Evolutionary conservation across 148 eudicot genomes (phyloP).

Genomic region (Persicaria maculosa): DNA sequence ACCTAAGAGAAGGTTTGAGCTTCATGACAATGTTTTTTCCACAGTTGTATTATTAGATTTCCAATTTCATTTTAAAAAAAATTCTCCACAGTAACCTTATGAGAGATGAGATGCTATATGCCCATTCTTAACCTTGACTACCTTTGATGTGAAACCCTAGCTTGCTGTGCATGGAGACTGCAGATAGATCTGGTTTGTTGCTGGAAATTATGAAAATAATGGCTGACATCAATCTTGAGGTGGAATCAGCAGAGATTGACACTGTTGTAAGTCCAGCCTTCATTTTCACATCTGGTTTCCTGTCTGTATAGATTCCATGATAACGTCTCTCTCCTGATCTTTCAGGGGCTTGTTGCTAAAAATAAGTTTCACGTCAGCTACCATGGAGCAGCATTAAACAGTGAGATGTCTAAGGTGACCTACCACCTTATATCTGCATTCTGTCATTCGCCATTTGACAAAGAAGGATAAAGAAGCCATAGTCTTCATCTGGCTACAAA

Average conservation of each 20-base stretch:
- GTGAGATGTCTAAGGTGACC: slow-evolving; percentile 77
- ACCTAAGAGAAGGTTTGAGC: slow-evolving; percentile 77
- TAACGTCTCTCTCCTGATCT: slow-evolving; percentile 7
- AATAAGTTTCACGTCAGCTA: slow-evolving; percentile 95
- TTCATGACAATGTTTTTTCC: not conserved
- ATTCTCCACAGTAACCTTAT: not conserved
- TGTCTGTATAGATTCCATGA: not conserved
- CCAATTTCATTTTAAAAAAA: not conserved
- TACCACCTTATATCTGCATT: not conserved
- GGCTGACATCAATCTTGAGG: slow-evolving; percentile 66
- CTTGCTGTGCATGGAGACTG: slow-evolving; percentile 86
- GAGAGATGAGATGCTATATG: not conserved
- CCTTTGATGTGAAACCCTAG: slow-evolving; percentile 32
- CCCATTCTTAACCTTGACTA: not conserved
- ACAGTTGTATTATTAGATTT: not conserved
- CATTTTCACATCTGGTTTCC: slow-evolving; percentile 9
- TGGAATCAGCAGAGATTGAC: slow-evolving; percentile 93
- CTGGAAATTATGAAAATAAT: slow-evolving; percentile 75
- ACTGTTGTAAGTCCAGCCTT: slow-evolving; percentile 53
- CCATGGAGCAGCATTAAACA: slow-evolving; percentile 70
- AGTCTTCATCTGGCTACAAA: too few relatives aligned
- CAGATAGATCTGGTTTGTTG: slow-evolving; percentile 84
- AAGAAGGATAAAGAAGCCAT: not conserved
- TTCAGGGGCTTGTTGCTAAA: slow-evolving; percentile 90
- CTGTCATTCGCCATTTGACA: not conserved